phyloP scores from a whole-genome alignment of 225 moss, liverwort and hornwort genomes.

The Sphagnum contortum region DNA sequence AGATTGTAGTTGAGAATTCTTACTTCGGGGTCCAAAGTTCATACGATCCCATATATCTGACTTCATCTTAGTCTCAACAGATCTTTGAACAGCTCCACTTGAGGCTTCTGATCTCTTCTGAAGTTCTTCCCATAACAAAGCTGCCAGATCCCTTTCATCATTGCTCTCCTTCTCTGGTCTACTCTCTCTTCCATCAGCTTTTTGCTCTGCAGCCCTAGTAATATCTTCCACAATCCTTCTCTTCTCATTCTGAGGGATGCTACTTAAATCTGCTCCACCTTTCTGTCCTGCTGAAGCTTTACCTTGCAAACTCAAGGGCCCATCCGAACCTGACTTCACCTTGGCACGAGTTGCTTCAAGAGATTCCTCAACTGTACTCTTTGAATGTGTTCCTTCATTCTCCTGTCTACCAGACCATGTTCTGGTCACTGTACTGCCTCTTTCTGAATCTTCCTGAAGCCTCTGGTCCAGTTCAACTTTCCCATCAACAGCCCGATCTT shows the following conservation, averaged over 20 bases:
- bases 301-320: background rate
- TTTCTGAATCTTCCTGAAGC: background rate
- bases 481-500: background rate
- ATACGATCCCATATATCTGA: no score
- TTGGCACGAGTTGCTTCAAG: no score
- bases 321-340: no score
- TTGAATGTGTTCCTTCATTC: no score
- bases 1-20: background rate
- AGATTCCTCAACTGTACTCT: no score
- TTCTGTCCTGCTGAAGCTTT: background rate
- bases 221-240: no score
- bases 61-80: no score
- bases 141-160: conserved; percentile 4
- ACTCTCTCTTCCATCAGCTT: no score
- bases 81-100: conserved; percentile 1
- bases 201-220: no score
- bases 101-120: conserved; percentile 7
- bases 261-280: background rate
- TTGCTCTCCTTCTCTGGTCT: conserved; percentile 2
- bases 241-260: no score
- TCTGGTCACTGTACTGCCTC: background rate
- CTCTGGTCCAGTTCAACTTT: conserved; percentile 3
- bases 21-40: conserved; percentile 4
- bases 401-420: background rate
- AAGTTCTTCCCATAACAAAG: conserved; percentile 9